These are phyloP conservation scores for Prunus davidiana DNA, from an alignment of 306 rosid genomes.

Conservation along the genomic window DNA sequence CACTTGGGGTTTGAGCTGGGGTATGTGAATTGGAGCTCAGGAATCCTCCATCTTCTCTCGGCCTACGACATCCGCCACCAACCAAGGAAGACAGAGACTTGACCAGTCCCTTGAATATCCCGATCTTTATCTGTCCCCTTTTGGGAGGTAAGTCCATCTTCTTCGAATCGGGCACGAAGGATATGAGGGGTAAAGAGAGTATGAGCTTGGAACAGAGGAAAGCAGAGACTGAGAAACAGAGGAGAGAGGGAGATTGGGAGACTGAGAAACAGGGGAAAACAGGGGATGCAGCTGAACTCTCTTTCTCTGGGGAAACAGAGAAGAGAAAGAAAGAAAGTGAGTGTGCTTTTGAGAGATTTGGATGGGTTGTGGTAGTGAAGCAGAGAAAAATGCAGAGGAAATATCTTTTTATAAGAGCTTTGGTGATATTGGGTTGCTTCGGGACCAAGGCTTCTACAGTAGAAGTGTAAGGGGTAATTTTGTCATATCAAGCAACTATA, in stretches of 20 bases:
- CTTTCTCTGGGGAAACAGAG: neutral
- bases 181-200: neutral
- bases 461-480: no score
- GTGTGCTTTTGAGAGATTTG: neutral
- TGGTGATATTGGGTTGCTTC: no score
- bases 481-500: no score
- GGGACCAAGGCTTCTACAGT: no score
- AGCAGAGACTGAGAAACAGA: neutral
- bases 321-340: neutral
- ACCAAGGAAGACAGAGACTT: slow-evolving; percentile 2
- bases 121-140: slow-evolving; percentile 42
- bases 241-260: neutral
- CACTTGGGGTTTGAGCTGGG: slow-evolving; percentile 20
- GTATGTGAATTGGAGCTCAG: slow-evolving; percentile 20
- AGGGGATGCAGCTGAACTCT: neutral
- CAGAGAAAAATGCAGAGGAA: neutral
- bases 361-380: neutral
- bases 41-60: slow-evolving; percentile 9
- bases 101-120: slow-evolving; percentile 15
- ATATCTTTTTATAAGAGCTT: no score
- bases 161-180: neutral
- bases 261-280: neutral
- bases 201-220: neutral
- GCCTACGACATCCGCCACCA: neutral
- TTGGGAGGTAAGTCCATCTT: slow-evolving; percentile 10